phyloP scores from a whole-genome alignment of 768 basidiomycete species.

The Phlegmacium glaucopus region DNA sequence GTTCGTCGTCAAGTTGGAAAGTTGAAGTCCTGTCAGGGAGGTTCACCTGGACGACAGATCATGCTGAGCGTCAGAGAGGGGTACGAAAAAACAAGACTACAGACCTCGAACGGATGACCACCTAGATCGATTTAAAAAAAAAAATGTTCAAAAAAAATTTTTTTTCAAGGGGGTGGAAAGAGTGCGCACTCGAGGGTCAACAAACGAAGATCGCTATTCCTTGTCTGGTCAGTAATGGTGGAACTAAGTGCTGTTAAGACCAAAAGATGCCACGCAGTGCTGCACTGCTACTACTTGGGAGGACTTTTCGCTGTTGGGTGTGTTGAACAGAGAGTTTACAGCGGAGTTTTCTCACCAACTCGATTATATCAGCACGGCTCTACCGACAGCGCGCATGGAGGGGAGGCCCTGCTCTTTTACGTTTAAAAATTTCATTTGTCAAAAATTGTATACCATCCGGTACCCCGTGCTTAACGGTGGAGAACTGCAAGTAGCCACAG shows the following conservation, averaged over 20 bases:
- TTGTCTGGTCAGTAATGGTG: conserved; percentile 76
- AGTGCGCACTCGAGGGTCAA: conserved; percentile 68
- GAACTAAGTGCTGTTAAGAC: conserved; percentile 12
- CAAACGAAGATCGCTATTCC: conserved; percentile 79
- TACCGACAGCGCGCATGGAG: too few species aligned
- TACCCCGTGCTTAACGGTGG: too few species aligned
- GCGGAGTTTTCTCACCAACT: too few species aligned
- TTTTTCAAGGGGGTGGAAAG: neutral
- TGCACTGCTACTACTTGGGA: conserved; percentile 35
- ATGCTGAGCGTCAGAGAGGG: conserved; percentile 6
- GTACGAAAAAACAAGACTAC: conserved; percentile 18
- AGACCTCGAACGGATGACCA: conserved; percentile 77
- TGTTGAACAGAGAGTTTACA: too few species aligned
- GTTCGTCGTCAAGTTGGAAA: conserved; percentile 2
- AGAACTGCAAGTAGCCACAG: too few species aligned
- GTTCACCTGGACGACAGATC: conserved; percentile 56
- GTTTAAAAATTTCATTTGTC: too few species aligned
- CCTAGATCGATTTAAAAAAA: conserved; percentile 37
- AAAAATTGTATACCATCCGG: too few species aligned
- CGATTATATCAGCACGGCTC: too few species aligned
- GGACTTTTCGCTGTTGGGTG: conserved; percentile 26
- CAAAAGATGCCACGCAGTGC: conserved; percentile 7
- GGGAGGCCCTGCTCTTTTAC: too few species aligned
- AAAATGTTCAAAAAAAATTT: conserved; percentile 12
- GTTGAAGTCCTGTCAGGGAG: conserved; percentile 59